Evolutionary conservation across 164 flowering plant species (phyloP), one percentile per base, ranked within the genome.

Genomic region (Chimonanthus salicifolius): DNA sequence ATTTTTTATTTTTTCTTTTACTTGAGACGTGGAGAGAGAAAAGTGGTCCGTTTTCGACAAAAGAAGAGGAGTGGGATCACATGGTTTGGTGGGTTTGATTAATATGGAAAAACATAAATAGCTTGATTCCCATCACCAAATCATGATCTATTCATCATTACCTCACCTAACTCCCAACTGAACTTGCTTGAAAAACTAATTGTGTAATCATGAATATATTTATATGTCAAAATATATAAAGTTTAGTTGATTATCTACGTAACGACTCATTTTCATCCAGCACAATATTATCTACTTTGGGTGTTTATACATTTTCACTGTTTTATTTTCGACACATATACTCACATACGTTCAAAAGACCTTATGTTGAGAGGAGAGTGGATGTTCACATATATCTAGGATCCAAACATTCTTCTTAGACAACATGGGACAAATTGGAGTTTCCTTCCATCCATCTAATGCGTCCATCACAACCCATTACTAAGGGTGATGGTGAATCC

Each of bases 1-100:
- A 6, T 3, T 15, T 8, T 18, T 1, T 3, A 60, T 33, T 15
- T 15, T 33, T 65, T 48, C 58, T 72, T 46, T 62, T 15, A 13
- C 10, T 63, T 48, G 78, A 76, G 80, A 75, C 80, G 75, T 82
- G 76, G 72, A 79, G 76, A 68, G 58, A n/a, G 54, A 58, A 74
- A 79, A 76, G 78, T 54, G 68, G 51, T 48, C 11, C 1, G 49
- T 47, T 69, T 77, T 77, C 9, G 74, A 49, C 20, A 54, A 54
- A 54, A 54, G 16, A n/a, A 13, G 16, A 13, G 60, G 60, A n/a
- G 16, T 11, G 6, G 60, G n/a, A 54, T 54, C 60, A 54, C 60
- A 54, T 54, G 60, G 60, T 58, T 58, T 13, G 4, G 11, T 10
- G 76, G 72, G 60, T 11, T 9, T 54, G 60, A 54, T 54, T 54